Evolutionary conservation across 129 eudicot genomes (phyloP).

Genomic region (Tanacetum coccineum): DNA sequence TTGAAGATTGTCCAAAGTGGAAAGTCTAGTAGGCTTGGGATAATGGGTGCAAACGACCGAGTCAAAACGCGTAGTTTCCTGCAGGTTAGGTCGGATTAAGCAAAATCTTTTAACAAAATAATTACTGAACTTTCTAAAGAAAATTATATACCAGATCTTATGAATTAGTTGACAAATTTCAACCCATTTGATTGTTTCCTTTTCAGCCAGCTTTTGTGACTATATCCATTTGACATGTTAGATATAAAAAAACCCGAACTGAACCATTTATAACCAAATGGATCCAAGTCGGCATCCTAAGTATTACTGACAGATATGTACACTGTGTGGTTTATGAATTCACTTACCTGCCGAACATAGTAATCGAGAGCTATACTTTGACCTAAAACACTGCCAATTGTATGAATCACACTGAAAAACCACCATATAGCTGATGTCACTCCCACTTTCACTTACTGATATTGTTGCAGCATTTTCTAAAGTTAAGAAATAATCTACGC

Average conservation of each 20-base stretch:
- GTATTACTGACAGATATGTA: slow-evolving; percentile 4
- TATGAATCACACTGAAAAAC: too few relatives aligned
- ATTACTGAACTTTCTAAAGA: not conserved
- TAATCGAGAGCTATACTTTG: slow-evolving; percentile 98
- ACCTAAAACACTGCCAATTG: slow-evolving; percentile 94
- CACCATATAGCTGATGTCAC: too few relatives aligned
- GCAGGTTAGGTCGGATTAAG: not conserved
- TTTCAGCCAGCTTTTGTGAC: not conserved
- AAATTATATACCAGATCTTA: not conserved
- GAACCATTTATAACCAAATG: slow-evolving; percentile 6
- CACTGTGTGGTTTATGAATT: slow-evolving; percentile 3
- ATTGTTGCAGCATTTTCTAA: too few relatives aligned
- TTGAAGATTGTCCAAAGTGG: too few relatives aligned
- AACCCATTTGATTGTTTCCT: not conserved
- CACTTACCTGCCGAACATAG: slow-evolving; percentile 87
- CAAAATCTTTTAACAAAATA: not conserved
- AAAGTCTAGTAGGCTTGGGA: not conserved
- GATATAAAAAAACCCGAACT: not conserved
- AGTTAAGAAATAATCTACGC: too few relatives aligned
- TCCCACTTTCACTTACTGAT: too few relatives aligned
- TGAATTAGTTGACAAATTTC: not conserved
- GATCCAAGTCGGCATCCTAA: not conserved
- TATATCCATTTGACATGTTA: not conserved
- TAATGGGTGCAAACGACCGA: not conserved
- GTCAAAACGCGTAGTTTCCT: too few relatives aligned